Evolutionary conservation across 192 early-diverging fungal species (phyloP), one percentile per base, ranked within the genome.

Genomic region (Mortierella claussenii): DNA sequence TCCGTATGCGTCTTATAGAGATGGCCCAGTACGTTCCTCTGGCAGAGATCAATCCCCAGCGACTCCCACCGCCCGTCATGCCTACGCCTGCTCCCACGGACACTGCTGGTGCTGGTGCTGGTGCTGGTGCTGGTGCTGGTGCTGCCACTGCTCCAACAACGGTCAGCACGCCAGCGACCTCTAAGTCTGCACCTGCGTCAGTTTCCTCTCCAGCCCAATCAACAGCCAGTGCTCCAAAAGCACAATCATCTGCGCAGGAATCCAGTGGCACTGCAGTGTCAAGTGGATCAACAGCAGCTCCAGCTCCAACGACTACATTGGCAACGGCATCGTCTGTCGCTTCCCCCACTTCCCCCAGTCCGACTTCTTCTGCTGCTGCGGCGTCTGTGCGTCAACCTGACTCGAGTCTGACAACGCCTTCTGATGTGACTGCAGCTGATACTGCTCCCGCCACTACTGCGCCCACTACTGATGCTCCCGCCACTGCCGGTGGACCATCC

Each of bases 21-120:
- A 76, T 76, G 73, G 59, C 34, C 21, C 50, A 67, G 46, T 76
- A 67, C 44, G 57, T 76, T 6, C 73, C 73, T 11, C 59, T 76
- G 18, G 55, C 73, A 13, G 64, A 76, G 47, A 27, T 76, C 21
- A 67, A 76, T 23, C 53, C 73, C 1, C 49, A 66, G 46, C 43
- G 60, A 23, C 65, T 76, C 4, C 73, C 73, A 3, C 73, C 58
- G 18, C 73, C 73, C 0, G n/a, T 15, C 1, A n/a, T 21, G 4
- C 67, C 66, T n/a, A 24, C 56, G 2, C 12, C 55, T 30, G 49
- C 40, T 24, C 20, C 44, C 8, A 26, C 44, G 31, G 20, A 36
- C 24, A 13, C 47, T 3, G 2, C 52, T n/a, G n/a, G 10, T 11
- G n/a, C 43, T 40, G n/a, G n/a, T n/a, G n/a, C n/a, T n/a, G n/a